Percentiles rank a stretch among this genome's conserved stretches.
phyloP scores from a whole-genome alignment of 2,329 filamentous ascomycete genomes.

The Colletotrichum paranaense region DNA sequence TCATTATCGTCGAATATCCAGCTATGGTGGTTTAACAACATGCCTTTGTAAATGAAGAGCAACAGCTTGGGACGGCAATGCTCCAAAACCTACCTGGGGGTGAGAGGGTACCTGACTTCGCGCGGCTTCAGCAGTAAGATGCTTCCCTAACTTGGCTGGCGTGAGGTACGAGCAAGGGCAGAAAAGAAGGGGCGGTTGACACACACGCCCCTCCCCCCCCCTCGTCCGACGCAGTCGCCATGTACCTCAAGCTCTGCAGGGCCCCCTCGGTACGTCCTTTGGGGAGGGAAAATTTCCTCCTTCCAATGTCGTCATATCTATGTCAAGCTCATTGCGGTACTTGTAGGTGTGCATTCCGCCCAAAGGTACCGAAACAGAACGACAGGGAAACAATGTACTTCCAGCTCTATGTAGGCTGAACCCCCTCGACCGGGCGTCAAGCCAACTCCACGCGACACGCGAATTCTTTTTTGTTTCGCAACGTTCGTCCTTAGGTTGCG shows the following conservation, averaged over 20 bases:
- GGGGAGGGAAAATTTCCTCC: constrained; percentile 19
- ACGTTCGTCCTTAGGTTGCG: constrained; percentile 5
- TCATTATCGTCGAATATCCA: background rate
- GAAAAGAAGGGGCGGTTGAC: background rate
- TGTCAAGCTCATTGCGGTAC: constrained; percentile 15
- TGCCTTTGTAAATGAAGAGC: background rate
- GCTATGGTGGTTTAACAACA: background rate
- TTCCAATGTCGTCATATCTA: constrained; percentile 32
- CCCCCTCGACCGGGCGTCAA: background rate
- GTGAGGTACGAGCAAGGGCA: background rate
- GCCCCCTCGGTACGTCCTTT: constrained; percentile 12
- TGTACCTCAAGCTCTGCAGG: constrained; percentile 25
- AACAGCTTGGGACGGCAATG: background rate
- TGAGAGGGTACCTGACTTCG: constrained; percentile 4
- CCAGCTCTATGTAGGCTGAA: background rate
- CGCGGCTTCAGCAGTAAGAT: background rate
- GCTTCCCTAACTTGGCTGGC: background rate
- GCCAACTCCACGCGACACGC: constrained; percentile 1
- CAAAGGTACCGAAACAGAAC: background rate
- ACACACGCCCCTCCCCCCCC: background rate
- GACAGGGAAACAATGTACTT: background rate
- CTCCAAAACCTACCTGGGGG: background rate
- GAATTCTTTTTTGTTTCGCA: background rate
- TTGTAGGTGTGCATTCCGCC: background rate
- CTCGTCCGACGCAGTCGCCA: constrained; percentile 3